phyloP scores from a whole-genome alignment of 2,329 filamentous ascomycete genomes.

The Xylaria digitata region DNA sequence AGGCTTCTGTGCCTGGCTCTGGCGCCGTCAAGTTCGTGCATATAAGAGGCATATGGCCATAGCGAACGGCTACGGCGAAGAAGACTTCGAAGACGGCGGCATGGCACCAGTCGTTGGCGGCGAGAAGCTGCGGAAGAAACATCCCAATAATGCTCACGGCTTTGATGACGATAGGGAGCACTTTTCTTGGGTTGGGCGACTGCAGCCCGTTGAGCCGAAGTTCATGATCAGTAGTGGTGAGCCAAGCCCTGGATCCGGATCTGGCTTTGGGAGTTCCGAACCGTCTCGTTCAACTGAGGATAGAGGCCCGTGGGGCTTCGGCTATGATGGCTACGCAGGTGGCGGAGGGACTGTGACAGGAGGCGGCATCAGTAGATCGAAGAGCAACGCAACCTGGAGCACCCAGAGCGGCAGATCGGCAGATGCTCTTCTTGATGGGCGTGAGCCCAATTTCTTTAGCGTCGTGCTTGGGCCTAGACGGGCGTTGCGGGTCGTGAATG shows the following conservation, averaged over 20 bases:
- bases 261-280: slow-evolving; percentile 26
- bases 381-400: slow-evolving; percentile 52
- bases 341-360: slow-evolving; percentile 29
- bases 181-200: slow-evolving; percentile 48
- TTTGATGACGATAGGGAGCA: slow-evolving; percentile 36
- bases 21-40: slow-evolving; percentile 74
- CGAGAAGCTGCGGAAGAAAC: slow-evolving; percentile 47
- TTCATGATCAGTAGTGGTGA: slow-evolving; percentile 39
- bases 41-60: slow-evolving; percentile 78
- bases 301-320: slow-evolving; percentile 44
- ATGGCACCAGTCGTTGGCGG: slow-evolving; percentile 19
- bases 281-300: slow-evolving; percentile 47
- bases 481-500: slow-evolving; percentile 76
- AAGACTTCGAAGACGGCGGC: slow-evolving; percentile 21
- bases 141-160: slow-evolving; percentile 5
- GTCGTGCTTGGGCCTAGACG: slow-evolving; percentile 75
- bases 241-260: slow-evolving; percentile 42
- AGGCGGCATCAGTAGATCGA: slow-evolving; percentile 42
- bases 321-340: slow-evolving; percentile 31
- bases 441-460: slow-evolving; percentile 78
- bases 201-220: slow-evolving; percentile 41
- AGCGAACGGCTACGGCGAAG: slow-evolving; percentile 63
- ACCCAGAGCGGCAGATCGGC: slow-evolving; percentile 52
- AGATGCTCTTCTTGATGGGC: slow-evolving; percentile 55
- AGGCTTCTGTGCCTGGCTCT: slow-evolving; percentile 78